Conservation (phyloP, 2,329 filamentous ascomycete species). For the Cladosporium halotolerans region DNA sequence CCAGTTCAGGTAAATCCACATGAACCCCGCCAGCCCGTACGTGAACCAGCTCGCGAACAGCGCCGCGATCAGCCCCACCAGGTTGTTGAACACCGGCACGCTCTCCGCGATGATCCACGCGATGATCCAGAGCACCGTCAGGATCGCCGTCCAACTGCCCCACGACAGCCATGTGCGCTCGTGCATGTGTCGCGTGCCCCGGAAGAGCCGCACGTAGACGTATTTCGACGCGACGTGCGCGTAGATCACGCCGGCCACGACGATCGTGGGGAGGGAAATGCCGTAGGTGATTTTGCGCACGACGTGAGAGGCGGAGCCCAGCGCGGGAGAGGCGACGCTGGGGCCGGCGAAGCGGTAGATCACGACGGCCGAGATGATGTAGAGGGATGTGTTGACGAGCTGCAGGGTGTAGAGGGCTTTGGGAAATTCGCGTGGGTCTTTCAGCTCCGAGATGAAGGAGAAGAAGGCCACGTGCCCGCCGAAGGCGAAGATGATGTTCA, state of each 20-base stretch:
- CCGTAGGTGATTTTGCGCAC: slow-evolving; percentile 61
- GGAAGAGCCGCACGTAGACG: slow-evolving; percentile 58
- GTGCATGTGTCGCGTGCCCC: slow-evolving; percentile 47
- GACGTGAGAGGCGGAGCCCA: slow-evolving; percentile 51
- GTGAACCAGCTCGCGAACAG: slow-evolving; percentile 59
- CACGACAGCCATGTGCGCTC: slow-evolving; percentile 35
- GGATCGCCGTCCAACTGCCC: slow-evolving; percentile 54
- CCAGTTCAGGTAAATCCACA: slow-evolving; percentile 39
- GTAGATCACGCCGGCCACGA: slow-evolving; percentile 64
- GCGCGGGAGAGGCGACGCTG: slow-evolving; percentile 56
- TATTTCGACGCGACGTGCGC: slow-evolving; percentile 62
- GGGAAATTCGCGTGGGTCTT: slow-evolving; percentile 54
- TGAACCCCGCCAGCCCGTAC: slow-evolving; percentile 16
- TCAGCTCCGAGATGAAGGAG: slow-evolving; percentile 59
- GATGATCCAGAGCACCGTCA: slow-evolving; percentile 52
- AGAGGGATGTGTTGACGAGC: slow-evolving; percentile 53
- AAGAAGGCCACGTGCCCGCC: slow-evolving; percentile 62
- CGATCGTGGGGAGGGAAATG: slow-evolving; percentile 62
- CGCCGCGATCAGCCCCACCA: slow-evolving; percentile 55
- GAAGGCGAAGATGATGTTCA: slow-evolving; percentile 66
- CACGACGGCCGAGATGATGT: slow-evolving; percentile 58
- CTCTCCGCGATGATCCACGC: slow-evolving; percentile 64
- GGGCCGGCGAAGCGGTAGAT: slow-evolving; percentile 61
- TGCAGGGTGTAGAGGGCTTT: slow-evolving; percentile 60
- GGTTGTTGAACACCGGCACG: slow-evolving; percentile 63